Percentiles rank a stretch among this genome's conserved stretches.
phyloP scores from a whole-genome alignment of 2,329 filamentous ascomycete species.

The Fusarium duplospermum region DNA sequence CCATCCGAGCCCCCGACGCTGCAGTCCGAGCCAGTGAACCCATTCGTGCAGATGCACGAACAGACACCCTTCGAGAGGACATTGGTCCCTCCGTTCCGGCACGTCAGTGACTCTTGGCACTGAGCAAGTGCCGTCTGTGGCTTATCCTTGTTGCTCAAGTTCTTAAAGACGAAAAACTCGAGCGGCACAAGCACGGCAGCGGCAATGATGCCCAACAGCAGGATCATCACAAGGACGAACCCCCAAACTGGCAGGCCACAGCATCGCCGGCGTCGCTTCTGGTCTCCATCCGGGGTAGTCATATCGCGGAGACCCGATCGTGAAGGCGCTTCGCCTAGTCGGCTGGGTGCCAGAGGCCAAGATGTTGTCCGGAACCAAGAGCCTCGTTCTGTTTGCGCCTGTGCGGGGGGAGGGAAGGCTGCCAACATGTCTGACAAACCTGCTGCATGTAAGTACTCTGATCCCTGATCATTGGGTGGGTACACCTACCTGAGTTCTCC shows the following conservation, averaged over 20 bases:
- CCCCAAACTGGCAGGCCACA: conserved; percentile 88
- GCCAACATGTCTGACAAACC: conserved; percentile 74
- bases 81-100: conserved; percentile 84
- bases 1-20: conserved; percentile 59
- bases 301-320: conserved; percentile 34
- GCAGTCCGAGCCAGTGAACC: conserved; percentile 76
- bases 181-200: conserved; percentile 86
- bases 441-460: conserved; percentile 60
- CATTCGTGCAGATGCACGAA: conserved; percentile 89
- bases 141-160: conserved; percentile 51
- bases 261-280: conserved; percentile 68
- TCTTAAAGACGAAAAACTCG: conserved; percentile 71
- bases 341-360: conserved; percentile 60
- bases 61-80: conserved; percentile 76
- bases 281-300: conserved; percentile 39
- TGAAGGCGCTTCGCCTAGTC: conserved; percentile 35
- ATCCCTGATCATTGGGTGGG: conserved; percentile 41
- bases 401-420: conserved; percentile 71
- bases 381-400: conserved; percentile 54
- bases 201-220: conserved; percentile 78
- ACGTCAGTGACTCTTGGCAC: conserved; percentile 73
- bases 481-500: conserved; percentile 52
- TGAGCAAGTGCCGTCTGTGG: conserved; percentile 54
- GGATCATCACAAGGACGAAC: conserved; percentile 73
- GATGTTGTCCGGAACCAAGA: conserved; percentile 58